These are phyloP conservation scores for Ophiostoma ulmi DNA, from an alignment of 2,329 filamentous ascomycete genomes.

Conservation along the genomic window DNA sequence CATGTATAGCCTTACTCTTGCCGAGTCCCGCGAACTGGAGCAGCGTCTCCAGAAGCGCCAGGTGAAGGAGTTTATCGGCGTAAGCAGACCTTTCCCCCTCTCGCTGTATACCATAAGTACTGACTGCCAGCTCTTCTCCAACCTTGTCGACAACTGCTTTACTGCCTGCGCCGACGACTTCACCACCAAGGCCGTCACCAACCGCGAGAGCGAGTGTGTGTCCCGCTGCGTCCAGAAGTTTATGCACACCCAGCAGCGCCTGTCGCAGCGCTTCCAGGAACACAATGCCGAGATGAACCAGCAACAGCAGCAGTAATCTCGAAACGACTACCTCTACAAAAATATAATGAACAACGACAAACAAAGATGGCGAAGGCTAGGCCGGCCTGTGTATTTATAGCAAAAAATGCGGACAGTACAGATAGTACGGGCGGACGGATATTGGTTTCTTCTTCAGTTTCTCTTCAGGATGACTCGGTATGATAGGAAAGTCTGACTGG, in stretches of 20 bases:
- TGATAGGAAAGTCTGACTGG: not conserved
- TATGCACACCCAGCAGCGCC: constrained; percentile 82
- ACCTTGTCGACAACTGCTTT: constrained; percentile 85
- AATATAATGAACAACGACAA: constrained; percentile 15
- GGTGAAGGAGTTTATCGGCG: constrained; percentile 98
- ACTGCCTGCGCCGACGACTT: constrained; percentile 97
- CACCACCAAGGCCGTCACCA: constrained; percentile 88
- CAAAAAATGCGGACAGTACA: not conserved
- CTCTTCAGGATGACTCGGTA: not conserved
- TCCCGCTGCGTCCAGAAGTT: constrained; percentile 94
- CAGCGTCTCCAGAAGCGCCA: constrained; percentile 95
- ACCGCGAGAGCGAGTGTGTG: constrained; percentile 85
- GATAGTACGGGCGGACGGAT: not conserved
- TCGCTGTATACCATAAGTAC: not conserved
- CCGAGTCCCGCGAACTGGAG: constrained; percentile 73
- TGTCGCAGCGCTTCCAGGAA: constrained; percentile 84
- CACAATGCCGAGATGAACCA: constrained; percentile 57
- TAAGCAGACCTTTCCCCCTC: constrained; percentile 46
- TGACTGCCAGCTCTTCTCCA: constrained; percentile 51
- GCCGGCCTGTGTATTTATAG: constrained; percentile 15
- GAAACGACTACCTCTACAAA: constrained; percentile 8
- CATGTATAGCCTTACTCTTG: constrained; percentile 22
- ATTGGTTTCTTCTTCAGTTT: not conserved
- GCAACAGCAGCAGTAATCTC: constrained; percentile 40
- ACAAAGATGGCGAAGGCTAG: not conserved